Evolutionary conservation across 441 rosid species (phyloP), one percentile per base, ranked within the genome.

Genomic region (Gossypium gossypioides): DNA sequence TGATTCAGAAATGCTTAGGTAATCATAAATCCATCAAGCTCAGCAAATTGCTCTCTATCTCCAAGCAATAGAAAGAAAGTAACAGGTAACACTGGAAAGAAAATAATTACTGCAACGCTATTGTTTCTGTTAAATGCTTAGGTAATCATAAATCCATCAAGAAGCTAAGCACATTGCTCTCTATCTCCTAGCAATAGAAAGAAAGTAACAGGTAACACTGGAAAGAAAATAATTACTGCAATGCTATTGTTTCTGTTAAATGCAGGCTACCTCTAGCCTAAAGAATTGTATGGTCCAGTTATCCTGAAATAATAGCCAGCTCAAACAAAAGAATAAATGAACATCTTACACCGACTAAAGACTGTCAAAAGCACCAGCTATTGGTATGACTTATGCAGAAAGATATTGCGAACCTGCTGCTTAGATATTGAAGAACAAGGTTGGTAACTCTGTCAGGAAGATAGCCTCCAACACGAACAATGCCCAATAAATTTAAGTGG

Each of bases 401-500:
- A 51, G 29, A 69, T 1, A 64, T 21, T 58, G 59, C 80, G 6
- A 10, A 92, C 99, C 97, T 92, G 89, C 87, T 93, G 87, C 92
- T 89, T 71, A 96, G 84, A 80, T 91, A 96, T 72, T 96, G 99
- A 81, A 96, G 97, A 83, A 95, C 83, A 74, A 95, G 88, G 78
- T 95, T 95, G 76, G 85, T 89, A 79, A 95, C 97, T 84, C 99
- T 86, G 76, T 95, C 98, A 22, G 99, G 99, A 42, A 95, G 86
- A 87, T 95, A 92, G 60, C 91, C 93, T 74, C 98, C 98, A 84
- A 81, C 73, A 57, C 93, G 96, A 48, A 92, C 78, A 55, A 79
- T 82, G 80, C 83, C 89, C 89, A 95, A 81, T 81, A 92, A 75
- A 80, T 89, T 92, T 82, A 95, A 80, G 85, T 95, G 95, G 82